Percentiles rank a stretch among this genome's conserved stretches.
Evolutionary conservation across 805 yeast genomes (phyloP).

Genomic region (Monosporozyma servazzii): DNA sequence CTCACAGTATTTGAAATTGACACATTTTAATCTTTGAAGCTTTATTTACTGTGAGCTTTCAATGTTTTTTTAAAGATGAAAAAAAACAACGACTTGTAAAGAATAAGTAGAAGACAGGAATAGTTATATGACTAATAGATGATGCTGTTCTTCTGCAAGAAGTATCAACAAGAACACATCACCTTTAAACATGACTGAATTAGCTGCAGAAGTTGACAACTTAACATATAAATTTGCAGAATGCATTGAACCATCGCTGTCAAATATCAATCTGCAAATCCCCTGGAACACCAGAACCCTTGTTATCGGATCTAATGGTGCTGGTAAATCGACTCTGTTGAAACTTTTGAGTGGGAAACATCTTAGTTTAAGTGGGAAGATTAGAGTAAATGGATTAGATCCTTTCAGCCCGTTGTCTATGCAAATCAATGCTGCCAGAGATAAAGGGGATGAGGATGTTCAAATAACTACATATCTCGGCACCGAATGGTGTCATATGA

Average conservation of each 20-base stretch:
- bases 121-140: neutral
- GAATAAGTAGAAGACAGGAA: neutral
- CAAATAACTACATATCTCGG: slow-evolving; percentile 73
- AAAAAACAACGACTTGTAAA: neutral
- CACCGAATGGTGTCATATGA: slow-evolving; percentile 95
- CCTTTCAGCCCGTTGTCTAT: slow-evolving; percentile 60
- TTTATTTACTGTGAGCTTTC: neutral
- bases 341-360: slow-evolving; percentile 87
- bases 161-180: too few relatives aligned
- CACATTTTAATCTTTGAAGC: neutral
- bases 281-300: slow-evolving; percentile 69
- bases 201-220: slow-evolving; percentile 50
- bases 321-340: slow-evolving; percentile 88
- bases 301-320: slow-evolving; percentile 91
- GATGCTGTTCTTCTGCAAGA: too few relatives aligned
- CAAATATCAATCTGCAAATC: slow-evolving; percentile 50
- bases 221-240: slow-evolving; percentile 62
- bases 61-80: neutral
- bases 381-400: slow-evolving; percentile 71
- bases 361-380: slow-evolving; percentile 61
- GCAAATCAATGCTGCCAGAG: slow-evolving; percentile 27
- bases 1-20: neutral
- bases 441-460: slow-evolving; percentile 32
- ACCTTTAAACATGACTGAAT: neutral
- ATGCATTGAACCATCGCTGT: slow-evolving; percentile 54